A percentile compares a stretch with the other conserved stretches of the same genome.
Conservation (phyloP, 371 early-diverging fungal species). For the Homolaphlyctis polyrhiza region DNA sequence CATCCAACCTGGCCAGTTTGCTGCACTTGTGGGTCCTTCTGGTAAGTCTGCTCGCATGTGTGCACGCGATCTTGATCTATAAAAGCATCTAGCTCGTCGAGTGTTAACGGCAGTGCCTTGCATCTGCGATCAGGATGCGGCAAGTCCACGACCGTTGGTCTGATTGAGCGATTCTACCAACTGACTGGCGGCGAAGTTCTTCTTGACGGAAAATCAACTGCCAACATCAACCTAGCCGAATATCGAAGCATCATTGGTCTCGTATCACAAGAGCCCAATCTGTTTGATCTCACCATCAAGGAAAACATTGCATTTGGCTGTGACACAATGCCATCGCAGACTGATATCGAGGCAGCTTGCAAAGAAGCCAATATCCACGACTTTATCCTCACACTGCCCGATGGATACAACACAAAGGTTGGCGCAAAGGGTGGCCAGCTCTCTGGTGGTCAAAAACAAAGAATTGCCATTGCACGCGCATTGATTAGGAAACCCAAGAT, state of each 20-base stretch:
- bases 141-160: constrained; percentile 77
- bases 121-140: constrained; percentile 90
- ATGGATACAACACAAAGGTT: constrained; percentile 57
- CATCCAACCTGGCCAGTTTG: constrained; percentile 39
- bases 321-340: neutral
- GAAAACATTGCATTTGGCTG: constrained; percentile 41
- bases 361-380: constrained; percentile 66
- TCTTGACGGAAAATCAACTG: constrained; percentile 62
- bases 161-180: constrained; percentile 75
- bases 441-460: constrained; percentile 46
- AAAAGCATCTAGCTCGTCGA: neutral
- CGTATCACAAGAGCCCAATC: constrained; percentile 36
- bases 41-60: neutral
- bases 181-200: constrained; percentile 54
- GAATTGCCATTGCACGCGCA: constrained; percentile 49
- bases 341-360: constrained; percentile 45
- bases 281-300: constrained; percentile 37
- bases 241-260: constrained; percentile 13
- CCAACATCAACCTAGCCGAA: constrained; percentile 54
- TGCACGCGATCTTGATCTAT: neutral
- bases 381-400: constrained; percentile 27
- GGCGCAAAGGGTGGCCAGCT: constrained; percentile 37
- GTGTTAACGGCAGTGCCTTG: neutral
- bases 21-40: constrained; percentile 41
- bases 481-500: constrained; percentile 42